Base-by-base conservation (phyloP, 176 grass and related monocot species). In the Oryza punctata region DNA sequence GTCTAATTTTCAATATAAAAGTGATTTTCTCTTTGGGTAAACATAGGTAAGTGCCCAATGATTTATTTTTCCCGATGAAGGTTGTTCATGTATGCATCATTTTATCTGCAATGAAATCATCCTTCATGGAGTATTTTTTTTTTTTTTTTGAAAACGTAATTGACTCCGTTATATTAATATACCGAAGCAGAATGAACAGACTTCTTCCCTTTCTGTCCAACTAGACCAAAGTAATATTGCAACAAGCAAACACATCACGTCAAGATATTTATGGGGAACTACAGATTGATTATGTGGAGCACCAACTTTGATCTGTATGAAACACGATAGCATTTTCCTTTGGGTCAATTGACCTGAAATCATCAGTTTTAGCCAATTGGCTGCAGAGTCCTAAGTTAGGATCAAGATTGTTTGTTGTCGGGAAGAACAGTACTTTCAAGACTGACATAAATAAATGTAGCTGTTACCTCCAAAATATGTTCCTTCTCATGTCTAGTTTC, bases 391-490 rank as follows among this genome's bases (percentile, higher is more conserved):
- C 61, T 37, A 72, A 23, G 21, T 75, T 26, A 72, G 18, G 88
- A 44, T 77, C 10, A 23, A 78, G 13, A 50, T 54, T 66, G 26
- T 57, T 72, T 43, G 24, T 60, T 59, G 9, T 32, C 24, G 7
- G 19, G 40, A 86, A 74, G 21, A 83, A 73, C 28, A 74, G 12
- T 74, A 78, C 63, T 73, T 78, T 9, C n/a, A 68, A 26, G 21
- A 46, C n/a, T 35, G 77, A 47, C 35, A 73, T 5, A 82, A 73
- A 82, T 40, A 40, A 78, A 67, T 45, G 13, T 19, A n/a, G 23
- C 29, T 66, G 67, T 73, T 68, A 72, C 73, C 46, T 86, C 61
- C 18, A 82, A 72, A 13, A 86, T 37, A 35, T 47, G 67, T n/a
- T 82, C 63, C 32, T 69, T 81, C 46, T 74, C 29, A 15, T 52